phyloP scores from a whole-genome alignment of 192 early-diverging fungal genomes.

The Coemansia sp. region DNA sequence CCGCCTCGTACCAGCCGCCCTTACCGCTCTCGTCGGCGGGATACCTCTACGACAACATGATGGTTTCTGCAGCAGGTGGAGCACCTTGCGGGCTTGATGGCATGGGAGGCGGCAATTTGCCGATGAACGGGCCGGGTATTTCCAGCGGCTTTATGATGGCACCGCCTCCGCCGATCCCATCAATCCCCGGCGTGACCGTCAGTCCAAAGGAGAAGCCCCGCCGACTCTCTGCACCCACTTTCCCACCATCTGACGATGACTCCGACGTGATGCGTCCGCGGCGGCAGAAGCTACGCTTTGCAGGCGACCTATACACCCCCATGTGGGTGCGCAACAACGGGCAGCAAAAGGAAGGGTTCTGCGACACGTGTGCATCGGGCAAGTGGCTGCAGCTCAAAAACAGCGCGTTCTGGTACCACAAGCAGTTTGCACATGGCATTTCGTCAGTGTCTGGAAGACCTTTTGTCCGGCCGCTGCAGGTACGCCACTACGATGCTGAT shows the following conservation, averaged over 20 bases:
- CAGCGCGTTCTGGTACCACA: conserved; percentile 87
- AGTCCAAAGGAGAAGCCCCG: conserved; percentile 47
- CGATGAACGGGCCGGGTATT: too few relatives aligned
- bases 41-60: conserved; percentile 30
- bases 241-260: conserved; percentile 30
- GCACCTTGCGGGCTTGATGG: too few relatives aligned
- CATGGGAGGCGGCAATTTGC: too few relatives aligned
- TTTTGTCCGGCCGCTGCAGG: conserved; percentile 71
- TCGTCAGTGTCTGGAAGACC: conserved; percentile 79
- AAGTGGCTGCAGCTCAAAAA: conserved; percentile 89
- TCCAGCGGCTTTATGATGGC: conserved; percentile 10
- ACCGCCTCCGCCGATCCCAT: conserved; percentile 29
- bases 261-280: conserved; percentile 50
- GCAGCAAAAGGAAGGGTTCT: conserved; percentile 76
- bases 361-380: conserved; percentile 76
- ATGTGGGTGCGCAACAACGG: conserved; percentile 78
- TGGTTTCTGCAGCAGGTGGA: background rate
- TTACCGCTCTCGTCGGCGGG: background rate
- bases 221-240: conserved; percentile 38
- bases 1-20: too few relatives aligned
- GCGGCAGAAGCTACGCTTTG: conserved; percentile 69
- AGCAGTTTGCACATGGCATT: conserved; percentile 84
- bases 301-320: conserved; percentile 77
- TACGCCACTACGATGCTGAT: conserved; percentile 64
- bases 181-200: conserved; percentile 44